Conservation (phyloP, 805 yeast species). For the Pichia exigua region DNA sequence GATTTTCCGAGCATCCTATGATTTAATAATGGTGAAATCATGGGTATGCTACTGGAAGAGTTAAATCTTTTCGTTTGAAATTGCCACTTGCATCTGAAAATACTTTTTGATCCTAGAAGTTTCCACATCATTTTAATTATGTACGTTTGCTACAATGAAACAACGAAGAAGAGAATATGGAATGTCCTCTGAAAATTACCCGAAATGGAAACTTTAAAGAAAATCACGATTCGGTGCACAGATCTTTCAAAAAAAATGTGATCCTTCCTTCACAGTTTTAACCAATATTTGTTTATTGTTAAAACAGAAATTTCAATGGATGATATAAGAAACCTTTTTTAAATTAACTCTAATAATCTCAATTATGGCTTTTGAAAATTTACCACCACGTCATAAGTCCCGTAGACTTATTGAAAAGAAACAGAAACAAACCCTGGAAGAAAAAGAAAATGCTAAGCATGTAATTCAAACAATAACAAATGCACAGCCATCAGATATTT, state of each 20-base stretch:
- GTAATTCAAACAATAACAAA: slow-evolving; percentile 5
- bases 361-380: not conserved
- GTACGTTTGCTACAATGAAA: too few species aligned
- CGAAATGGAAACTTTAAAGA: not conserved
- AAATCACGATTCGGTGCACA: not conserved
- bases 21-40: slow-evolving; percentile 5
- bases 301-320: not conserved
- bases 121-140: not conserved
- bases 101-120: not conserved
- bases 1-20: slow-evolving; percentile 7
- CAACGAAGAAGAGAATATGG: not conserved
- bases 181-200: not conserved
- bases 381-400: slow-evolving; percentile 24
- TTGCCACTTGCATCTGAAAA: not conserved
- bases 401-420: slow-evolving; percentile 22
- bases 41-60: not conserved
- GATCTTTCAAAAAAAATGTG: not conserved
- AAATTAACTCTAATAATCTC: too few species aligned
- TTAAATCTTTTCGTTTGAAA: not conserved
- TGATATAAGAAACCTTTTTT: not conserved
- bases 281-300: not conserved
- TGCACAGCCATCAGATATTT: slow-evolving; percentile 33
- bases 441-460: slow-evolving; percentile 7
- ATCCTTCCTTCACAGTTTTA: not conserved
- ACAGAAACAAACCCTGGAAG: slow-evolving; percentile 6